phyloP scores from a whole-genome alignment of 1,139 yeast genomes.

The Protomyces inundatus region DNA sequence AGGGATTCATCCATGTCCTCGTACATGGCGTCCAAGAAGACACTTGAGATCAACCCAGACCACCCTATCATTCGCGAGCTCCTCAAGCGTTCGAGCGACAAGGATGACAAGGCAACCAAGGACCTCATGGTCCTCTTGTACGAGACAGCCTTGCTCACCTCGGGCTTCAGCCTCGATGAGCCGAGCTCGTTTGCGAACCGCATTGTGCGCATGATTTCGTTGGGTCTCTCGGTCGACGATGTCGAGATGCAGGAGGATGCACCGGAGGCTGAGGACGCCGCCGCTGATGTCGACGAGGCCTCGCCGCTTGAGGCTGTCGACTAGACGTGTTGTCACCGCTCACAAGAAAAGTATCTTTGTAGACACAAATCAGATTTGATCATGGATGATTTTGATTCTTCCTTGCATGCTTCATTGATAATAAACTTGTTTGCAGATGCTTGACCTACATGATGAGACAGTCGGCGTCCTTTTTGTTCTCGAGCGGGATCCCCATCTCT shows the following conservation, averaged over 20 bases:
- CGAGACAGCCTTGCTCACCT: conserved; percentile 96
- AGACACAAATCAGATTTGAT: no score
- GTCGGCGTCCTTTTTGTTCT: conserved; percentile 35
- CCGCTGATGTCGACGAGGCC: conserved; percentile 43
- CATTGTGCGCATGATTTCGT: conserved; percentile 95
- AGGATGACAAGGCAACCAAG: conserved; percentile 96
- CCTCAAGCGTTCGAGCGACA: conserved; percentile 90
- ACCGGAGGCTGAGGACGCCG: conserved; percentile 42
- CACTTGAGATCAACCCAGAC: conserved; percentile 96
- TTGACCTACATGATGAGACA: conserved; percentile 36
- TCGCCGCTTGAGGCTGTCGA: conserved; percentile 99
- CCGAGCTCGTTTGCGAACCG: conserved; percentile 96
- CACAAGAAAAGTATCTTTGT: background rate
- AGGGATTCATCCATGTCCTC: conserved; percentile 98
- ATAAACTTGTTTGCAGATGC: no score
- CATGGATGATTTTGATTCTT: no score
- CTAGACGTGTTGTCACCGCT: conserved; percentile 42
- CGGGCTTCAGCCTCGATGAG: conserved; percentile 98
- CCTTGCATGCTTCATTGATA: no score
- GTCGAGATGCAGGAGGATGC: conserved; percentile 56
- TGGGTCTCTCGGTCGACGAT: conserved; percentile 97
- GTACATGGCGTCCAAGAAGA: conserved; percentile 99
- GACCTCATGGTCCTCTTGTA: conserved; percentile 92
- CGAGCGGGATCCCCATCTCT: conserved; percentile 38
- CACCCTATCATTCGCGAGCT: conserved; percentile 93